Evolutionary conservation across 2,329 filamentous ascomycete genomes (phyloP), one percentile per base, ranked within the genome.

Genomic region (Cytospora leucostoma): DNA sequence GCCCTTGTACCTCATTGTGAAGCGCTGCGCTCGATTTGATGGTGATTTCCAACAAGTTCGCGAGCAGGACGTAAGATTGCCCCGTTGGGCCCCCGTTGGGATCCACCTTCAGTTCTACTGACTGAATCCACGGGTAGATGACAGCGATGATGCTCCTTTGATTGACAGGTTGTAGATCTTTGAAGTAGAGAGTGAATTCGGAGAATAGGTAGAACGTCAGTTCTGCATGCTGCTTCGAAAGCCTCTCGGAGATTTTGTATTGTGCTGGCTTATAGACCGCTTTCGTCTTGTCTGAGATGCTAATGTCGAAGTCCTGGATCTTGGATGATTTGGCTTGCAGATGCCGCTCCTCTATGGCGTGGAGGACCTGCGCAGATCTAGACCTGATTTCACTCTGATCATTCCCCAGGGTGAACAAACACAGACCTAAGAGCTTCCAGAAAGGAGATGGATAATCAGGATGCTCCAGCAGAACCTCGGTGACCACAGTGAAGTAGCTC

Each of bases 191-290:
- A 0, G 93, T 94, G 69, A 97, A 97, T 71, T 99, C 94, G 0
- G 95, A 98, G 73, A 99, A 97, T 58, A 99, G 89, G 63, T 93
- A 87, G 71, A 98, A 97, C 0, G 94, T 93, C 49, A 97, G 78
- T 68, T 97, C 93, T 0, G 91, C 86, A 73, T 99, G 92, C 67
- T 96, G 91, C 71, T 91, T 92, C 1, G 93, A 91, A 47, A 99
- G 83, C 21, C 93, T 85, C 71, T 94, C 93, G 0, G 95, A 98
- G 27, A 96, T 96, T 73, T 98, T 94, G 68, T 97, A 98, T 72
- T 99, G 95, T 0, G 96, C 95, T 52, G 96, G 82, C 77, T 99
- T 99, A 77, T 98, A 99, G 3, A 99, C 94, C 0, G 94, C 93
- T 68, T 96, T 96, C 0, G 96, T 99, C 77, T 97, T 98, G 77